These are phyloP conservation scores for Fusarium devonianum DNA, from an alignment of 2,329 filamentous ascomycete genomes.

Conservation along the genomic window DNA sequence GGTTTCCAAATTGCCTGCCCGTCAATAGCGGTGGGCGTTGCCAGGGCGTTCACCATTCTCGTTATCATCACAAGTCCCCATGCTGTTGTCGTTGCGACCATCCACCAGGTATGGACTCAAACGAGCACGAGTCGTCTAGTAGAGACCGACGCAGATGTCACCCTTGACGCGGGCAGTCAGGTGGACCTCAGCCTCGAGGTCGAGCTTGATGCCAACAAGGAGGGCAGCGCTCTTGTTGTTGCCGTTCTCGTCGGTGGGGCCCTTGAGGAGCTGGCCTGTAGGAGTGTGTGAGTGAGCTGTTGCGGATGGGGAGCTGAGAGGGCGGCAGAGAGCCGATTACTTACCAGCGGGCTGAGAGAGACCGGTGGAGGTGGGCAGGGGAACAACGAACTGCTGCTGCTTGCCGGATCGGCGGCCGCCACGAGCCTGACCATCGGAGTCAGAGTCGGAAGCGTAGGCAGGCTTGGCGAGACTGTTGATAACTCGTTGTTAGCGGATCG, in stretches of 20 bases:
- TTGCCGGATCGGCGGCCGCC: slow-evolving; percentile 37
- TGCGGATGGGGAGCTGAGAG: neutral
- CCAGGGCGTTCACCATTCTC: slow-evolving; percentile 25
- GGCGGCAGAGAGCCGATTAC: neutral
- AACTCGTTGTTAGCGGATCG: slow-evolving; percentile 19
- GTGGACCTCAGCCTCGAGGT: slow-evolving; percentile 69
- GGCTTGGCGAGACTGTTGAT: slow-evolving; percentile 39
- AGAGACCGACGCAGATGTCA: slow-evolving; percentile 61
- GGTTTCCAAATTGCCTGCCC: slow-evolving; percentile 22
- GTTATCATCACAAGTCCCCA: slow-evolving; percentile 32
- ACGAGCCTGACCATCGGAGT: slow-evolving; percentile 43
- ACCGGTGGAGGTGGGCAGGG: slow-evolving; percentile 45
- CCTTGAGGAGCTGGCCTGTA: slow-evolving; percentile 62
- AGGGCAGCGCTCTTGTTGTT: slow-evolving; percentile 65
- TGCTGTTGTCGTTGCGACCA: slow-evolving; percentile 24
- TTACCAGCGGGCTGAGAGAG: slow-evolving; percentile 47
- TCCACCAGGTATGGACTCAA: slow-evolving; percentile 17
- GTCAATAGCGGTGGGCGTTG: slow-evolving; percentile 28
- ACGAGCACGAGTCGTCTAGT: slow-evolving; percentile 26
- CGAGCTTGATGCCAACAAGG: slow-evolving; percentile 68
- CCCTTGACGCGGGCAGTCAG: slow-evolving; percentile 66
- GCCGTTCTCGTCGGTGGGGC: slow-evolving; percentile 63
- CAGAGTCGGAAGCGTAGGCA: slow-evolving; percentile 43
- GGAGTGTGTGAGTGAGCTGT: slow-evolving; percentile 7
- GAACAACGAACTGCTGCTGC: slow-evolving; percentile 41